phyloP scores from a whole-genome alignment of 129 eudicot species.

The Artemisia argyi region DNA sequence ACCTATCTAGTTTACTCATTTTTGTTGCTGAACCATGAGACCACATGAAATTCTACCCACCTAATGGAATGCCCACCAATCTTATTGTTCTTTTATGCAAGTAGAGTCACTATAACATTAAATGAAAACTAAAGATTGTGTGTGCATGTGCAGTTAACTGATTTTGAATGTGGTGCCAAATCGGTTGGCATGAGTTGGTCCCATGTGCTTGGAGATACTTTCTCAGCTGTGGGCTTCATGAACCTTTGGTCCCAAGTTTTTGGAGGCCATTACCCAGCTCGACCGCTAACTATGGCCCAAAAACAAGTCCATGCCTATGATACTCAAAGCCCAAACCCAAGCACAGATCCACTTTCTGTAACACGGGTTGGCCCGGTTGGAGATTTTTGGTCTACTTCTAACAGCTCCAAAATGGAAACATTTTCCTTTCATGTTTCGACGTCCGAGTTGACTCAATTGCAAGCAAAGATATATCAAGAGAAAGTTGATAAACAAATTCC shows the following conservation, averaged over 20 bases:
- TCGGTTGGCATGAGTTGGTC: constrained; percentile 77
- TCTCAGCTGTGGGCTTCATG: constrained; percentile 48
- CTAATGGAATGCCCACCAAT: too few species aligned
- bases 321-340: constrained; percentile 33
- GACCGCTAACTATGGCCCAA: constrained; percentile 38
- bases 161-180: constrained; percentile 65
- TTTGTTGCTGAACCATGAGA: too few species aligned
- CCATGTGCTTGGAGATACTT: constrained; percentile 73
- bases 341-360: constrained; percentile 43
- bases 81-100: too few species aligned
- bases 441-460: constrained; percentile 43
- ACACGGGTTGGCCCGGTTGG: constrained; percentile 71
- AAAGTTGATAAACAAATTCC: constrained; percentile 13
- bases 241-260: constrained; percentile 42
- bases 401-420: constrained; percentile 36
- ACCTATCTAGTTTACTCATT: too few species aligned
- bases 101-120: not conserved
- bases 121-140: not conserved
- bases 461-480: constrained; percentile 30
- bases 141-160: constrained; percentile 44
- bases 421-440: constrained; percentile 37
- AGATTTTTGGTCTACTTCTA: constrained; percentile 49
- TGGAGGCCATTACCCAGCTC: constrained; percentile 24
- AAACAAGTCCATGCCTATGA: not conserved
- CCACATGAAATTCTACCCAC: too few species aligned